Base-by-base conservation (phyloP, 2,329 filamentous ascomycete genomes). In the Penicillium sp. region DNA sequence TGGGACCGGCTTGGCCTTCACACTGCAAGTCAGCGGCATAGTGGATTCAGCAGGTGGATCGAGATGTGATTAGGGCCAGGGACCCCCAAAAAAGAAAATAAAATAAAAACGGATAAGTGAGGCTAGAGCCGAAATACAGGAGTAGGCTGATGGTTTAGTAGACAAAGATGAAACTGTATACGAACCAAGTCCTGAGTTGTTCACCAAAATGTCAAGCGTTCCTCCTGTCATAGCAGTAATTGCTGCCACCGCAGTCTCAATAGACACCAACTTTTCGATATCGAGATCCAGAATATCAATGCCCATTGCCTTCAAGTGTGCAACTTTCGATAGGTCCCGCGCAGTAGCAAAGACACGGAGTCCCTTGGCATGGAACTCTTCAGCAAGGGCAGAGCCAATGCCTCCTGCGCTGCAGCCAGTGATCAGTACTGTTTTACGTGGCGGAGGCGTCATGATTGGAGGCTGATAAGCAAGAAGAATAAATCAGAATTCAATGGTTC, bases 341-440 rank as follows among this genome's bases (percentile, higher is more conserved):
- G 50, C 50, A 18, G 38, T 52, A 12, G 50, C 50, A 30, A 52
- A 45, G 18, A 52, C 40, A 18, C 24, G 38, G 42, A 46, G 18
- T 3, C 50, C 50, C 14, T 21, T n/a, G 23, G 42, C 20, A n/a
- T 46, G 50, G 50, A 52, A 52, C 18, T 23, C 40, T n/a, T 42
- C n/a, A 38, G 50, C 50, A 42, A 52, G 38, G 18, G 38, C 50
- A 23, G 16, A 16, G 18, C 50, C 50, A 18, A 52, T 30, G 9
- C 50, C 50, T 43, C 40, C 50, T 18, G 42, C 42, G 18, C 38
- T 45, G 26, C 50, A 52, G 9, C 50, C 50, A 3, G 50, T 52
- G 16, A 52, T 52, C 16, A 52, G 24, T 7, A 51, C 48, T 43
- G 40, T 43, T 47, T 28, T 47, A 21, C 18, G 18, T 21, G 18